Conservation (phyloP, 1,139 yeast species). For the Magnusiomyces paraingens region DNA sequence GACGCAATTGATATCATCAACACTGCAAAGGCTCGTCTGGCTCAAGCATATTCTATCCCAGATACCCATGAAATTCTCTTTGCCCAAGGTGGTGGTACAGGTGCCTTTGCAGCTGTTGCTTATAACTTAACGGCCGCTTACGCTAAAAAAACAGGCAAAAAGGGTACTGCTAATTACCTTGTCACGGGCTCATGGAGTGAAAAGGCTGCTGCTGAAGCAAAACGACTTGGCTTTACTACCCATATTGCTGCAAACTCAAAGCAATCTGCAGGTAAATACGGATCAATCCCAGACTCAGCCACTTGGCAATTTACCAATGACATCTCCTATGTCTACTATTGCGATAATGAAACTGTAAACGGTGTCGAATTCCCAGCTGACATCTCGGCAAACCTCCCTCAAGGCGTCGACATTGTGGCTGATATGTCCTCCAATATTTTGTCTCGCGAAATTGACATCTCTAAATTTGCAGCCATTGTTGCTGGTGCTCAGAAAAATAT, state of each 20-base stretch:
- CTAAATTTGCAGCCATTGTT: constrained; percentile 75
- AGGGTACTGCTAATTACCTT: constrained; percentile 79
- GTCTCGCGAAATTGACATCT: constrained; percentile 71
- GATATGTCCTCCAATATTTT: constrained; percentile 93
- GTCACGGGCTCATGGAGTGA: constrained; percentile 92
- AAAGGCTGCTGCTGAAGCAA: constrained; percentile 81
- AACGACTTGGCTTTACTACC: constrained; percentile 71
- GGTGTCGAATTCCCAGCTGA: constrained; percentile 72
- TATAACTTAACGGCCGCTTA: constrained; percentile 74
- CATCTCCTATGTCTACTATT: constrained; percentile 78
- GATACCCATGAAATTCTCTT: constrained; percentile 91
- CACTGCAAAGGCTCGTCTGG: constrained; percentile 62
- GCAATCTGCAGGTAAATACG: constrained; percentile 48
- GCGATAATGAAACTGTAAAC: constrained; percentile 95
- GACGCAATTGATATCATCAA: constrained; percentile 75
- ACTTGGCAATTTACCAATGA: constrained; percentile 52
- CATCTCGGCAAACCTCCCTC: constrained; percentile 49
- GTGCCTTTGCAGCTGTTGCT: constrained; percentile 84
- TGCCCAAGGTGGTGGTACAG: constrained; percentile 96
- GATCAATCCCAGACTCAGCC: constrained; percentile 59
- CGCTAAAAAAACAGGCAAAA: constrained; percentile 53
- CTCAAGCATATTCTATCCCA: constrained; percentile 63
- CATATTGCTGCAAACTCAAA: constrained; percentile 65
- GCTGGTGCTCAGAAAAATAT: constrained; percentile 97
- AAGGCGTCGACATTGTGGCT: constrained; percentile 73